Evolutionary conservation across 306 rosid species (phyloP), one percentile per base, ranked within the genome.

Genomic region (Malus asiatica): DNA sequence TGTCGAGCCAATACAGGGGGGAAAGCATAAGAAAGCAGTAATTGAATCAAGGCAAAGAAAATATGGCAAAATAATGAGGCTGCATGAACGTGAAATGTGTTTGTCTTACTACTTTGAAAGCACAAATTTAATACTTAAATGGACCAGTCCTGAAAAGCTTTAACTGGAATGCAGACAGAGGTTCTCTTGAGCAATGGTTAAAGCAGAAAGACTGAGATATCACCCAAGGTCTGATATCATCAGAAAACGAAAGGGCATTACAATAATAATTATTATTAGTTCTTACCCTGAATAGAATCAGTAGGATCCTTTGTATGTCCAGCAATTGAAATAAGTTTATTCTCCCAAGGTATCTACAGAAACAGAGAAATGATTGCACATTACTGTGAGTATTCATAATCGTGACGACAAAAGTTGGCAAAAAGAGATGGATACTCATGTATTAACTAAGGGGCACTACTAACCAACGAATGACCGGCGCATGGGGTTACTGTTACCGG

Each of bases 391-490:
- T 51, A 62, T 38, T 35, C 35, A 13, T 71, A 71, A 51, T 25
- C 20, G 4, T 35, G 46, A 38, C 58, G 22, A 44, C 35, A 77
- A 57, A 69, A 16, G 29, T 57, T 44, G 15, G 68, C 22, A 46
- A 38, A 75, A 75, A 53, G 22, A 67, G 62, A 44, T 38, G 62
- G 64, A 20, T 27, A 14, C 9, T 45, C 32, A 61, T 64, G 62
- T n/a, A 10, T n/a, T 57, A 40, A 69, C 44, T 11, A 30, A 8
- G 35, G 78, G 66, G 70, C 42, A 71, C 68, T 66, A 89, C 98
- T 77, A 82, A 93, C 98, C 97, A 91, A 80, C 74, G 98, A 94
- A 87, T 94, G 97, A 78, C 97, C 98, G 64, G 97, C 97, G 63
- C 96, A 87, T 58, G 94, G 93, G 53, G 83, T 45, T 81, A 83